Base-by-base conservation (phyloP, 768 basidiomycete genomes). In the Phaeotremella skinneri region DNA sequence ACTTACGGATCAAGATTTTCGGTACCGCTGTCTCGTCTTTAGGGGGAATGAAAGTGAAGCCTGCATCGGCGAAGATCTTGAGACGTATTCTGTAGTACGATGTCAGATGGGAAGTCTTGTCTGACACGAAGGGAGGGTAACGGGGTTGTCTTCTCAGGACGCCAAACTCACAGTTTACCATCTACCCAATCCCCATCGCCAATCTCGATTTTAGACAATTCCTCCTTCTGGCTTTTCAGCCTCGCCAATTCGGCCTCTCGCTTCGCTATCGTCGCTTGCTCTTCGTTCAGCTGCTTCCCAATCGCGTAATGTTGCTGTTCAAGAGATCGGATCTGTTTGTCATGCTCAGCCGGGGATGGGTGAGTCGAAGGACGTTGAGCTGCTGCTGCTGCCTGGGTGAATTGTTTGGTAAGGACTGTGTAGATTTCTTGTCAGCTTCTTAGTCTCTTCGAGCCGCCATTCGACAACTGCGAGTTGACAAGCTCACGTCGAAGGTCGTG, bases 1-100 rank as follows among this genome's bases (percentile, higher is more conserved):
- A 2, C 72, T 52, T 31, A 74, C 72, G 58, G 25, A 74, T 69
- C 13, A 74, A 48, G 17, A 74, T 48, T 45, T 71, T 74, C 27
- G 27, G 23, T 21, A 62, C 3, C 2, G 23, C 45, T 14, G 52
- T 56, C 21, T 51, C 42, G 31, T 67, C 64, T 47, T 61, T 52
- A 7, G 50, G 13, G 16, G 66, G 62, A 13, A 66, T 17, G 5
- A 67, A 45, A 14, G 56, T 55, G 66, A 74, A 74, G 2, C 72
- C 72, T 2, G 59, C 59, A 23, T 66, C 69, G 2, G 64, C 54
- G 20, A 74, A 53, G 37, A 74, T 30, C 47, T 68, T 74, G 27
- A 74, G 47, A 4, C 68, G 65, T 27, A 71, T 60, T 25, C 72
- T 74, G 45, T 3, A 20, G 0, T 14, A 16, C 21, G 11, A 29